Conservation (phyloP, 495 filamentous ascomycete genomes). For the Aspergillus asperescens region DNA sequence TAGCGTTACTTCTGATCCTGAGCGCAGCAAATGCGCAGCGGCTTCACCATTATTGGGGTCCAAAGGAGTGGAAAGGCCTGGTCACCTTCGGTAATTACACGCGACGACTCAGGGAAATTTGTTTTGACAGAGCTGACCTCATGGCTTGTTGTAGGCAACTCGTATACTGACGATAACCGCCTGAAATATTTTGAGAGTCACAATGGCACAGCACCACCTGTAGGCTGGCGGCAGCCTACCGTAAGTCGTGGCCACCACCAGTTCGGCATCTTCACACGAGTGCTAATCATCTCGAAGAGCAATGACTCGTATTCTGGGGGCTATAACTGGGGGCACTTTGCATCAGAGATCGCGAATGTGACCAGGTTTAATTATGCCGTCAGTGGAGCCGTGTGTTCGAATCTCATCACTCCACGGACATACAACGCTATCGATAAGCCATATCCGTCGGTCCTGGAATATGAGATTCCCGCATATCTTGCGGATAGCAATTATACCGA, state of each 20-base stretch:
- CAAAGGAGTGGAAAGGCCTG: constrained; percentile 44
- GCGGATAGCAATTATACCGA: constrained; percentile 48
- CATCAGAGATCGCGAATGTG: constrained; percentile 47
- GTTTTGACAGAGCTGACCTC: no score
- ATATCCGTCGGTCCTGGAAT: constrained; percentile 60
- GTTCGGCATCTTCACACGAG: not conserved
- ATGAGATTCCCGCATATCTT: constrained; percentile 65
- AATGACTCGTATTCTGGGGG: constrained; percentile 56
- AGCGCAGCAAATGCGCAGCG: not conserved
- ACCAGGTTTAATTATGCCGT: constrained; percentile 72
- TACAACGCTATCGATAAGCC: constrained; percentile 41
- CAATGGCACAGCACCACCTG: constrained; percentile 54
- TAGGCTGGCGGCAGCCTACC: constrained; percentile 46
- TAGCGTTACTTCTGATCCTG: not conserved
- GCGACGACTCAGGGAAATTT: no score
- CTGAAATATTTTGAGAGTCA: constrained; percentile 54
- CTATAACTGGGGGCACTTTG: constrained; percentile 62
- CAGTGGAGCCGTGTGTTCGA: constrained; percentile 63
- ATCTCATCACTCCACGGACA: constrained; percentile 52
- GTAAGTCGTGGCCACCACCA: no score
- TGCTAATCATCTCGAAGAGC: constrained; percentile 16
- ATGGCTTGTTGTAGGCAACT: no score
- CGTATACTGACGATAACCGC: constrained; percentile 68
- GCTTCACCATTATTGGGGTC: constrained; percentile 22
- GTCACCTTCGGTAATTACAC: constrained; percentile 67